Percentiles rank a stretch among this genome's conserved stretches.
Conservation (phyloP, 2,329 filamentous ascomycete species). For the Fusarium odoratissimum region DNA sequence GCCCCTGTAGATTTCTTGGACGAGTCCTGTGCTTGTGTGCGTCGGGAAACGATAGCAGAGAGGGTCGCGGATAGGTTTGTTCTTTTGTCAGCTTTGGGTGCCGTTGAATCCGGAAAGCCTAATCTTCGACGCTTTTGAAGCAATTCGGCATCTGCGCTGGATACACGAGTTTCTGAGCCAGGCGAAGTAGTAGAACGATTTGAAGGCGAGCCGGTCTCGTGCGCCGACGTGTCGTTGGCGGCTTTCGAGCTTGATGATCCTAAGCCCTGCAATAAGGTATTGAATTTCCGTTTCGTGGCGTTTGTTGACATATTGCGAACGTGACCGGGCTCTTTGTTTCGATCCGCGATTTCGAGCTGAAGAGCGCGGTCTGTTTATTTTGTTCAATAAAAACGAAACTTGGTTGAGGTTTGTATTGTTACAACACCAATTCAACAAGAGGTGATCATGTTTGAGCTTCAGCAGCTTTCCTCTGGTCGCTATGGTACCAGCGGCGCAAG, state of each 20-base stretch:
- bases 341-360: neutral
- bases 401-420: constrained; percentile 26
- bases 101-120: constrained; percentile 56
- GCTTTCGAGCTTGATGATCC: constrained; percentile 56
- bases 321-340: neutral
- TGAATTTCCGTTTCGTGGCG: constrained; percentile 86
- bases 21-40: constrained; percentile 37
- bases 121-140: constrained; percentile 66
- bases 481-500: constrained; percentile 7
- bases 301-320: constrained; percentile 64
- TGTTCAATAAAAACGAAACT: neutral
- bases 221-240: neutral
- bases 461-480: constrained; percentile 14
- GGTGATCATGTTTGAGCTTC: constrained; percentile 14
- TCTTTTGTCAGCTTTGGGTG: constrained; percentile 45
- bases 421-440: constrained; percentile 5
- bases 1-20: constrained; percentile 41
- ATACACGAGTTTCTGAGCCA: constrained; percentile 19
- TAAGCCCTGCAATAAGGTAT: constrained; percentile 76
- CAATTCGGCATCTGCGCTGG: constrained; percentile 53
- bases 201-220: constrained; percentile 20
- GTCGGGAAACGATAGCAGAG: constrained; percentile 43
- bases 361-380: neutral
- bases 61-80: constrained; percentile 38
- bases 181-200: constrained; percentile 27